phyloP scores from a whole-genome alignment of 208 protist genomes.

The Leishmania tarentolae region DNA sequence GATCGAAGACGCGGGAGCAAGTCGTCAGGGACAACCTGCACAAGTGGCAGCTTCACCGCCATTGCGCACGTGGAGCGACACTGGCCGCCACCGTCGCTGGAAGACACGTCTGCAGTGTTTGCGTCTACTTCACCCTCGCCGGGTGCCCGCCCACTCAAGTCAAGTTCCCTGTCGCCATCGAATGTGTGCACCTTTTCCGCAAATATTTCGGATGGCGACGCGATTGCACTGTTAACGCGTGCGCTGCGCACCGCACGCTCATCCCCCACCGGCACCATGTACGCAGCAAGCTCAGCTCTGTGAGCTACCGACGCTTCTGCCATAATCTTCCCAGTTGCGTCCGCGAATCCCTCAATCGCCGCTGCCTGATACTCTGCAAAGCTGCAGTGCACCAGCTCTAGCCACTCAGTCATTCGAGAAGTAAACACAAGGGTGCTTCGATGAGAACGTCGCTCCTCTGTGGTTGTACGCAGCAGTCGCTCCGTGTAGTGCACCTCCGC shows the following conservation, averaged over 20 bases:
- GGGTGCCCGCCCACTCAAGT: slow-evolving; percentile 3
- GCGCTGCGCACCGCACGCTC: not conserved
- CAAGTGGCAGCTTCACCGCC: not conserved
- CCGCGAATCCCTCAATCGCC: slow-evolving; percentile 5
- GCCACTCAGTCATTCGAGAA: slow-evolving; percentile 7
- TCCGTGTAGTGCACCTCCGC: slow-evolving; percentile 13
- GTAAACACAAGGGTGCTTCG: slow-evolving; percentile 3
- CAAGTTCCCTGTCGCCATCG: not conserved
- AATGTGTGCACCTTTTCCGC: too few species aligned
- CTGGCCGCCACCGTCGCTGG: not conserved
- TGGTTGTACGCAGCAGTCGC: not conserved
- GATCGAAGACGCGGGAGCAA: not conserved
- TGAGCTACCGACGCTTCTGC: not conserved
- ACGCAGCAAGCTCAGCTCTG: not conserved
- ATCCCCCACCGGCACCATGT: not conserved
- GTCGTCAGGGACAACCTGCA: not conserved
- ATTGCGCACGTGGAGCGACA: not conserved
- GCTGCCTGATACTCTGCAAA: slow-evolving; percentile 1
- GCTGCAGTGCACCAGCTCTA: not conserved
- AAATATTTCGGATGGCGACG: not conserved
- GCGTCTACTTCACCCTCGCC: not conserved
- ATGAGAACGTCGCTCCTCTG: slow-evolving; percentile 4
- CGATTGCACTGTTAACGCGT: not conserved
- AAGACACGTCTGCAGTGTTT: not conserved
- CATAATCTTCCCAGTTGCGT: not conserved